A percentile compares a stretch with the other conserved stretches of the same genome.
These are phyloP conservation scores for Filobasidium floriforme DNA, from an alignment of 768 basidiomycete species.

Conservation along the genomic window DNA sequence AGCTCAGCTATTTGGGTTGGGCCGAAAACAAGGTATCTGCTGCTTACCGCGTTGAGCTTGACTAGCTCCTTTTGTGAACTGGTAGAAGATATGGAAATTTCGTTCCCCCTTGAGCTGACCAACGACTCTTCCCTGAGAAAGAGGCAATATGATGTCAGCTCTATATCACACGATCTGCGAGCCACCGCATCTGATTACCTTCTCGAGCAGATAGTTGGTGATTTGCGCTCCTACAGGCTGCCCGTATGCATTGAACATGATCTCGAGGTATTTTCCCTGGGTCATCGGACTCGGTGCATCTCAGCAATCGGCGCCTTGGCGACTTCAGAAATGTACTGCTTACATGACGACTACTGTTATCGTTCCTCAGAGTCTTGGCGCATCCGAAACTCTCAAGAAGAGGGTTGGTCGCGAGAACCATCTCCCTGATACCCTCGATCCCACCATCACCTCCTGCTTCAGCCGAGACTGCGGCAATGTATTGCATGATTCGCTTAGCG, in stretches of 20 bases:
- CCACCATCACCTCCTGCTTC: slow-evolving; percentile 59
- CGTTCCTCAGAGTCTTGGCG: slow-evolving; percentile 96
- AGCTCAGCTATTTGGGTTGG: not conserved
- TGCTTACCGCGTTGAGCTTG: slow-evolving; percentile 73
- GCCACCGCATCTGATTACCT: slow-evolving; percentile 51
- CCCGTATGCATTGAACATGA: slow-evolving; percentile 91
- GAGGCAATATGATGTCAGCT: too few relatives aligned
- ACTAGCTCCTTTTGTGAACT: slow-evolving; percentile 92
- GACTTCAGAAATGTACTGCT: slow-evolving; percentile 44
- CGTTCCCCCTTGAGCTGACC: slow-evolving; percentile 94
- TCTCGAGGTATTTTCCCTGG: slow-evolving; percentile 97
- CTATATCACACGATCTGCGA: not conserved
- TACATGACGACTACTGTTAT: slow-evolving; percentile 97
- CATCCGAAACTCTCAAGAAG: slow-evolving; percentile 96
- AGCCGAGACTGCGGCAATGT: slow-evolving; percentile 93
- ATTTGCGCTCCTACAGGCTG: slow-evolving; percentile 97
- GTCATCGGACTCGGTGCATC: not conserved
- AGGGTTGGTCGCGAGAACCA: slow-evolving; percentile 98
- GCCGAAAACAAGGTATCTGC: not conserved
- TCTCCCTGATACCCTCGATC: slow-evolving; percentile 97
- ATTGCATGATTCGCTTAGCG: slow-evolving; percentile 99
- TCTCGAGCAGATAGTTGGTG: slow-evolving; percentile 95
- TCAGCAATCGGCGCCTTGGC: not conserved
- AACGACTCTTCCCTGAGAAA: slow-evolving; percentile 56
- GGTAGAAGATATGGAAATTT: slow-evolving; percentile 98